phyloP scores from a whole-genome alignment of 768 basidiomycete genomes.

The Collybiopsis confluens region DNA sequence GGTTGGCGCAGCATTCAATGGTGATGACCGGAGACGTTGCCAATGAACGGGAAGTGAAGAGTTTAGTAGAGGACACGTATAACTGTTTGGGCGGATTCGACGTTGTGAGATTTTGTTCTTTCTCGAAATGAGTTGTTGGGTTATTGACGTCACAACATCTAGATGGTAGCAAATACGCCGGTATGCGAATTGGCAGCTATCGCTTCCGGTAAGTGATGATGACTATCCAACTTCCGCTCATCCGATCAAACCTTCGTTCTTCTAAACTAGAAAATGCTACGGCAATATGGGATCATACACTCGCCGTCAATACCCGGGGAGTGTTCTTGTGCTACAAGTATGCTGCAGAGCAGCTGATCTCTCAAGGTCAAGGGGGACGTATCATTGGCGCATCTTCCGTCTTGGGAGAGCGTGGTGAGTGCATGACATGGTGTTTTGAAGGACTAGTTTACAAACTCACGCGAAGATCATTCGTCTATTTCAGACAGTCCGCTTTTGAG shows the following conservation, averaged over 20 bases:
- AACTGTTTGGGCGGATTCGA: constrained; percentile 23
- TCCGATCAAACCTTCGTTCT: background rate
- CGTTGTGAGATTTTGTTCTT: constrained; percentile 20
- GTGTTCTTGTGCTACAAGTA: constrained; percentile 19
- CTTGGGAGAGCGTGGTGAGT: constrained; percentile 20
- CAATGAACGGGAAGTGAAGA: constrained; percentile 23
- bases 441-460: too few relatives aligned
- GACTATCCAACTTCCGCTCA: too few relatives aligned
- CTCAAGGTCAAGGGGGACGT: constrained; percentile 24
- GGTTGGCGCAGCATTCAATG: background rate
- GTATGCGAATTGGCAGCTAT: background rate
- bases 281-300: constrained; percentile 11
- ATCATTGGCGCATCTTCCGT: constrained; percentile 25
- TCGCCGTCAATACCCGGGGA: constrained; percentile 17
- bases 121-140: background rate
- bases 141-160: too few relatives aligned
- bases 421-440: too few relatives aligned
- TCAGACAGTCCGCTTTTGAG: constrained; percentile 3
- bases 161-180: constrained; percentile 20
- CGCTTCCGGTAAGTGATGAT: constrained; percentile 2
- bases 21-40: constrained; percentile 21
- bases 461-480: too few relatives aligned
- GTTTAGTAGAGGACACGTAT: constrained; percentile 21
- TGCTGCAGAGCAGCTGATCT: constrained; percentile 23
- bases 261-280: background rate